These are phyloP conservation scores for Drechslerella dactyloides DNA, from an alignment of 2,329 filamentous ascomycete species.

Conservation along the genomic window DNA sequence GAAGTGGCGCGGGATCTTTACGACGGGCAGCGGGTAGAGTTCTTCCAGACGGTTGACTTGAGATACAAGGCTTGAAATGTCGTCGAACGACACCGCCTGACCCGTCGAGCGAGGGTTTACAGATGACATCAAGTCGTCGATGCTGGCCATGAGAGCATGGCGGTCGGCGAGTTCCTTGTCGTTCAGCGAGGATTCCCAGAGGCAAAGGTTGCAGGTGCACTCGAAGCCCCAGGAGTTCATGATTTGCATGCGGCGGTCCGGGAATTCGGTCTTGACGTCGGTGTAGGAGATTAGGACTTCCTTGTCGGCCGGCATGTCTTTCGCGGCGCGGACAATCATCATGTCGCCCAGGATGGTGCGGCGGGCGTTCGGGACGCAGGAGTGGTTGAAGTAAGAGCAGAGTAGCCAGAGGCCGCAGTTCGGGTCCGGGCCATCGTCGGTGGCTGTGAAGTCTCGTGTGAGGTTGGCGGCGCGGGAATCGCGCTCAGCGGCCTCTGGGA, in stretches of 20 bases:
- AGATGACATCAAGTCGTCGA: no score
- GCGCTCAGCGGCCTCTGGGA: slow-evolving; percentile 29
- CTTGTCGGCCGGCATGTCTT: slow-evolving; percentile 27
- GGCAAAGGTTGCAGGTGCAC: slow-evolving; percentile 24
- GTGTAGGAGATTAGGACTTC: slow-evolving; percentile 38
- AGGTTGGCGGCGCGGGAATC: not conserved
- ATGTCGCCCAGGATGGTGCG: slow-evolving; percentile 35
- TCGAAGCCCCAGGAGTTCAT: slow-evolving; percentile 25
- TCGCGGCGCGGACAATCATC: slow-evolving; percentile 31
- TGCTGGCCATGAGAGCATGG: no score
- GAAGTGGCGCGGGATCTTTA: no score
- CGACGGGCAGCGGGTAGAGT: no score
- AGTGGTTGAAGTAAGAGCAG: slow-evolving; percentile 45
- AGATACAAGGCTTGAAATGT: no score
- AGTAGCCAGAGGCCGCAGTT: slow-evolving; percentile 38
- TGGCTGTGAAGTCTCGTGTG: not conserved
- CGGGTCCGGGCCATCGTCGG: slow-evolving; percentile 22
- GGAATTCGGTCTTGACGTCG: not conserved
- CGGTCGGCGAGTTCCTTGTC: not conserved
- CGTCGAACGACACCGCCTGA: no score
- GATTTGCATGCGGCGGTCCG: slow-evolving; percentile 10
- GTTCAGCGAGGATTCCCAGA: slow-evolving; percentile 9
- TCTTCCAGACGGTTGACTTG: no score
- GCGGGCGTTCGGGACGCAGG: slow-evolving; percentile 26
- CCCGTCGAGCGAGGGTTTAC: no score